These are phyloP conservation scores for Phlebiopsis gigantea DNA, from an alignment of 768 basidiomycete genomes.

Conservation along the genomic window DNA sequence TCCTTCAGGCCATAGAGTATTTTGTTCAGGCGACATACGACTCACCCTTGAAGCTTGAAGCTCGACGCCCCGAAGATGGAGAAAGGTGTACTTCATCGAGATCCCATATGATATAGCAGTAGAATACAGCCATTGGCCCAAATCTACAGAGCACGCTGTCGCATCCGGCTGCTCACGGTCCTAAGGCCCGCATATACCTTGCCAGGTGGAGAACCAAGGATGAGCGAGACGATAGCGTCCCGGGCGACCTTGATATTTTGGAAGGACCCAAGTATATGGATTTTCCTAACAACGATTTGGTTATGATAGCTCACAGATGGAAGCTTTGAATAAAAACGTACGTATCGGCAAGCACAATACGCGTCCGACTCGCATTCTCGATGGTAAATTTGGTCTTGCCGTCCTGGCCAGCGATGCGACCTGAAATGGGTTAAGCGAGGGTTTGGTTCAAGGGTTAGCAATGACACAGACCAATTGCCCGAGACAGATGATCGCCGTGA, in stretches of 20 bases:
- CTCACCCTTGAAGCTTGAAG: too few relatives aligned
- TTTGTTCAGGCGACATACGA: too few relatives aligned
- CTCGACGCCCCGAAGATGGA: too few relatives aligned
- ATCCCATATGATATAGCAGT: neutral
- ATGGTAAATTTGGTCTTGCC: constrained; percentile 99
- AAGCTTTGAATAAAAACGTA: constrained; percentile 36
- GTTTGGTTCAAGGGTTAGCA: neutral
- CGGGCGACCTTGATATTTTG: constrained; percentile 98
- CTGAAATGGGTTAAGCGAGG: constrained; percentile 30
- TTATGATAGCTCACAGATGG: neutral
- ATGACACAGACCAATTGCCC: constrained; percentile 73
- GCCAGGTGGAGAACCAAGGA: constrained; percentile 92
- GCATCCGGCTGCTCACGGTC: constrained; percentile 90
- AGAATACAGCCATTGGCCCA: neutral
- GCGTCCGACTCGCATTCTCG: constrained; percentile 92
- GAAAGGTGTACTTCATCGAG: neutral
- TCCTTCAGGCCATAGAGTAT: too few relatives aligned
- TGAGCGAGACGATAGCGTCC: constrained; percentile 93
- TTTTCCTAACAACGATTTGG: constrained; percentile 60
- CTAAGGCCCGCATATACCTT: constrained; percentile 89
- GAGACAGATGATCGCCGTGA: constrained; percentile 96
- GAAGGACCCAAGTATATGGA: constrained; percentile 97
- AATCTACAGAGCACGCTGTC: constrained; percentile 74
- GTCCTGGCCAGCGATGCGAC: constrained; percentile 97
- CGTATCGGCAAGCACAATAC: constrained; percentile 99